Base-by-base conservation (phyloP, 2,329 filamentous ascomycete genomes). In the Bipolaris cookei region DNA sequence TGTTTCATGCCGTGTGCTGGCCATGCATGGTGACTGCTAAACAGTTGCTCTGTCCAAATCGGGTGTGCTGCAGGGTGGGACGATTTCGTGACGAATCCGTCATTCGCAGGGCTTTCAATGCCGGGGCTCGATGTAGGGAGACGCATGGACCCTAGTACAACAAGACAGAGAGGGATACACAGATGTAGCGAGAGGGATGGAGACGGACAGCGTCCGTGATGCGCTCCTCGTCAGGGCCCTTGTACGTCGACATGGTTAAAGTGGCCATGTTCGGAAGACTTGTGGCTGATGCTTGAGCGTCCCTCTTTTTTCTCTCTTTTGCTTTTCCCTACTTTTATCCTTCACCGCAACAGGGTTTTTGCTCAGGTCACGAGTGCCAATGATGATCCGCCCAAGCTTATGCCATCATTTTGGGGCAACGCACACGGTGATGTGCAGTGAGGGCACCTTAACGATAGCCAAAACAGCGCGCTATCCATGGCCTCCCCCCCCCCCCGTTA, bases 1-100 rank as follows among this genome's bases (percentile, higher is more conserved):
- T 51, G 55, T 67, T 64, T 61, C 61, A 59, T 38, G 37, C 56
- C 42, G 51, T 56, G 59, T 56, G 61, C 53, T 62, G 51, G 39
- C 32, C 53, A 53, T 58, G 64, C 64, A 66, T 60, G 32, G 38
- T 14, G 21, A 21, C 45, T 48, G 45, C 45, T 48, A 48, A 38
- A 48, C 45, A 54, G 52, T 59, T 56, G 58, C 60, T 54, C 50
- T 59, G 63, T 58, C 55, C 63, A 54, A 50, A 41, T 59, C 43
- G 47, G 60, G 50, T 56, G 49, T 44, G 51, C 42, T 53, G 51
- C 54, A 57, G 55, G 34, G 65, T 67, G 63, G 62, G 60, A 54
- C 38, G 21, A 49, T 38, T 46, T 58, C 41, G 23, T 34, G 51
- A 58, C 50, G 48, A 34, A 48, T 46, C 61, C 60, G 61, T 53